Evolutionary conservation across 179 eudicot species (phyloP).

Genomic region (Spergularia azorica): DNA sequence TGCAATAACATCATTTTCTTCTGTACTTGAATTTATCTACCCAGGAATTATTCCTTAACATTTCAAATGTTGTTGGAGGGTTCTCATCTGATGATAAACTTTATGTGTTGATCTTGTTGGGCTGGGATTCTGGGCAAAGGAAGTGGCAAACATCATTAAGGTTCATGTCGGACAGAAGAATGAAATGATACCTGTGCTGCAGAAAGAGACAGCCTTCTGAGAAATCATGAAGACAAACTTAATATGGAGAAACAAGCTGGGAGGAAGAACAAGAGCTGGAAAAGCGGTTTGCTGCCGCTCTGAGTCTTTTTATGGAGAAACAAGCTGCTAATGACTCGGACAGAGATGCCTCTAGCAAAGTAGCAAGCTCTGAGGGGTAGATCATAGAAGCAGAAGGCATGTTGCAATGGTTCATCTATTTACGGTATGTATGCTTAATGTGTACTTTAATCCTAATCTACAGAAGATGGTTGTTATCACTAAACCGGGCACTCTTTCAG

Average conservation of each 20-base stretch:
- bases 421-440: background rate
- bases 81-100: no score
- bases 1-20: no score
- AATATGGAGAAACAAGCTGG: slow-evolving; percentile 37
- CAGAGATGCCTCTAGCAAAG: slow-evolving; percentile 16
- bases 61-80: no score
- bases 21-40: background rate
- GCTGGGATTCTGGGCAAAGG: slow-evolving; percentile 31
- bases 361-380: background rate
- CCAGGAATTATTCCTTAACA: background rate
- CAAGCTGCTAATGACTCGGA: slow-evolving; percentile 23
- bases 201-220: slow-evolving; percentile 42
- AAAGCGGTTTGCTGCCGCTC: slow-evolving; percentile 39
- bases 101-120: background rate
- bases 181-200: slow-evolving; percentile 39
- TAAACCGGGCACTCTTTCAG: no score
- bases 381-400: background rate
- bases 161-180: slow-evolving; percentile 25
- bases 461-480: background rate
- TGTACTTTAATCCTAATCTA: background rate
- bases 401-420: background rate
- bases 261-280: slow-evolving; percentile 45
- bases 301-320: slow-evolving; percentile 41
- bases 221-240: slow-evolving; percentile 36
- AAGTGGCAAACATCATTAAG: slow-evolving; percentile 29